phyloP scores from a whole-genome alignment of 176 grass and related monocot genomes.

The Urochloa ruziziensis region DNA sequence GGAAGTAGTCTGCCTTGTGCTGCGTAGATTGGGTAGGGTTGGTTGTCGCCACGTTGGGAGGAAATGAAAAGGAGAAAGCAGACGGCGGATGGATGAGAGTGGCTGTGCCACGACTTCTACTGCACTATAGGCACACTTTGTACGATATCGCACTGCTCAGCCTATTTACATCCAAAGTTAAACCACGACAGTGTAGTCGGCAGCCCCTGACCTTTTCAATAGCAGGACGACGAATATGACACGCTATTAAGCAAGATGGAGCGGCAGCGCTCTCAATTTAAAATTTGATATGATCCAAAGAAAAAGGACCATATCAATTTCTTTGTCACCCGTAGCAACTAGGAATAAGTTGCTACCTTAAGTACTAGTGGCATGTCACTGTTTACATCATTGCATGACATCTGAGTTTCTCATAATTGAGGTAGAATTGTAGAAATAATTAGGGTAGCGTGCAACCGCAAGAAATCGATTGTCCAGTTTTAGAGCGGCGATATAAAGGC shows the following conservation, averaged over 20 bases:
- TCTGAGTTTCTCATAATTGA: too few relatives aligned
- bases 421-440: too few relatives aligned
- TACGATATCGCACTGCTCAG: too few relatives aligned
- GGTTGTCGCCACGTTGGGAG: background rate
- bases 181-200: background rate
- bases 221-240: background rate
- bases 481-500: background rate
- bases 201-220: background rate
- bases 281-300: background rate
- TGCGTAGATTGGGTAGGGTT: background rate
- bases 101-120: background rate
- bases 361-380: background rate
- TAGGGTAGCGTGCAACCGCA: background rate
- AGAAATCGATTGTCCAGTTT: background rate
- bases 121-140: too few relatives aligned
- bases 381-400: background rate
- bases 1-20: background rate
- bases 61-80: background rate
- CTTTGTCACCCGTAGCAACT: background rate
- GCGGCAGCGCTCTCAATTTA: background rate
- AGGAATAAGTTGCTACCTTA: background rate
- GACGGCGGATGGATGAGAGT: background rate
- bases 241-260: background rate
- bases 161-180: background rate
- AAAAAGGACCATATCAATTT: background rate